Base-by-base conservation (phyloP, 768 basidiomycete genomes). In the Bullera alba region DNA sequence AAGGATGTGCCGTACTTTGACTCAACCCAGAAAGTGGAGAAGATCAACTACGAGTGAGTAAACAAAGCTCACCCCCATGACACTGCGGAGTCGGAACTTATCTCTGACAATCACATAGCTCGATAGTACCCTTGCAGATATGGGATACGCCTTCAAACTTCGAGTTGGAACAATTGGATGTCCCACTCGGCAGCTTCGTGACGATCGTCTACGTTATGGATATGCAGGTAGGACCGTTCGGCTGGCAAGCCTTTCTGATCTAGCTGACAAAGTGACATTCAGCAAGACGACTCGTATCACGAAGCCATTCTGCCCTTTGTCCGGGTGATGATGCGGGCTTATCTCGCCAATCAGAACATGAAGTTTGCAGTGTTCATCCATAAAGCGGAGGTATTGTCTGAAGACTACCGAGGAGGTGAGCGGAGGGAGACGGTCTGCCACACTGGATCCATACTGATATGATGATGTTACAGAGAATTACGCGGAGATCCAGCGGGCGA, bases 91-190 rank as follows among this genome's bases (percentile, higher is more conserved):
- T 5, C 21, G 35, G 14, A 6, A 26, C 26, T n/a, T n/a, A n/a
- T n/a, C n/a, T n/a, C n/a, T 16, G 15, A 44, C 14, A 39, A 14
- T 19, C 30, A 17, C 19, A 21, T 71, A 95, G 92, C 73, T 85
- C 90, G 35, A 82, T 93, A 56, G 83, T 95, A 54, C 88, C 90
- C 0, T 80, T 96, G 30, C 87, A 95, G 69, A 82, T 96, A 67
- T 95, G 89, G 89, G 91, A 95, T 66, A 88, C 89, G 61, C 93
- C 92, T 0, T 87, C 86, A 22, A 88, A 84, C 53, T 80, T 83
- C 48, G 83, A 87, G 3, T 79, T 85, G 12, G 85, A 89, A 21
- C 80, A 82, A n/a, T 78, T 93, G 22, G 69, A 70, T 32, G 62
- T 80, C 6, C 80, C 85, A 6, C 78, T 95, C 30, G 80, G 83